Conservation (phyloP, 345 rosid species). For the Brassica incana region DNA sequence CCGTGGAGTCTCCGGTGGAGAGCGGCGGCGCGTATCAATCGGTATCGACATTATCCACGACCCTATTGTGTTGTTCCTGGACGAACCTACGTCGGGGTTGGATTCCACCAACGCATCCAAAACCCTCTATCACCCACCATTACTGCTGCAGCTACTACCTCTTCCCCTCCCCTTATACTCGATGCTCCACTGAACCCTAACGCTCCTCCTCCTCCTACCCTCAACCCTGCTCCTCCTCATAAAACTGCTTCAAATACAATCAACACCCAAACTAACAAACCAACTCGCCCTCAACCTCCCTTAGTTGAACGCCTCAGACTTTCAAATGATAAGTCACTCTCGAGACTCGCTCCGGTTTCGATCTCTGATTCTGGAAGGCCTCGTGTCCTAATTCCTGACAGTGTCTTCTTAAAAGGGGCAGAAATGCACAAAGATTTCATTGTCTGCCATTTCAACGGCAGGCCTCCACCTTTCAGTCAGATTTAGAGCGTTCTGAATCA, state of each 20-base stretch:
- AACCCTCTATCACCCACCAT: no score
- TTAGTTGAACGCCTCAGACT: neutral
- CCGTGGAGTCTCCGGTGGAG: conserved; percentile 57
- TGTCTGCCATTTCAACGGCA: neutral
- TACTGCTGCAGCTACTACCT: no score
- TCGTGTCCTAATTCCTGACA: neutral
- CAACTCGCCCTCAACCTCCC: no score
- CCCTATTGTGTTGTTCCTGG: conserved; percentile 68
- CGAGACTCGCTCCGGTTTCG: neutral
- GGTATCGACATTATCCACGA: conserved; percentile 79
- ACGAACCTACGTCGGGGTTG: conserved; percentile 82
- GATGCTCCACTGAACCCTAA: no score
- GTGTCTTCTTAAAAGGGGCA: neutral
- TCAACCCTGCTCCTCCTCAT: no score
- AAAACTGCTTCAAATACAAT: no score
- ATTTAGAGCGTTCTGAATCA: neutral
- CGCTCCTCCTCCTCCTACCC: no score
- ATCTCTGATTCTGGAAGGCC: neutral
- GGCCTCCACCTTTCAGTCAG: neutral
- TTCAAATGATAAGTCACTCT: neutral
- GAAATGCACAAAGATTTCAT: neutral
- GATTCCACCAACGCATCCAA: conserved; percentile 64
- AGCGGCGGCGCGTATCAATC: conserved; percentile 67
- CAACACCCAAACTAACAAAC: no score
- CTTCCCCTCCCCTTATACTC: no score